Evolutionary conservation across 805 yeast species (phyloP), one percentile per base, ranked within the genome.

Genomic region (Sugiyamaella qingdaonensis): DNA sequence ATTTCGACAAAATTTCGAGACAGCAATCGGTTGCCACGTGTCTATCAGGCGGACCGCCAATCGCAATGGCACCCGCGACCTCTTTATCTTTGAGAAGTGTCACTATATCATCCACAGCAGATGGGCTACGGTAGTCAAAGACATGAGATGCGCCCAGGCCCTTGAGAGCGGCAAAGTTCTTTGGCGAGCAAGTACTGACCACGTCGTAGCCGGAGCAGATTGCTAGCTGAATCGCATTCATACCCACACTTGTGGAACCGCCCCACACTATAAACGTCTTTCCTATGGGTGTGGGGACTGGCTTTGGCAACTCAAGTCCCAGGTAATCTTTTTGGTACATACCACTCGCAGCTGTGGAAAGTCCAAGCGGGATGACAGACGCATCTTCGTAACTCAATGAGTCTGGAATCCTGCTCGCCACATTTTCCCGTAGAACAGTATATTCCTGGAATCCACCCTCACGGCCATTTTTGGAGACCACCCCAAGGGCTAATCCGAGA

Each of bases 181-280:
- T 76, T 51, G 69, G 64, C 2, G 83, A 77, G 11, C 85, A 82
- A 41, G 78, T 75, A 2, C 76, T 76, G 46, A 77, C 64, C 47
- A 79, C 75, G 42, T 73, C 73, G 59, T 64, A 73, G 18, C 78
- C 79, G 21, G 78, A 54, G 34, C 71, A 62, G 59, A 78, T 78
- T n/a, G 85, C 84, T 43, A 82, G 58, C 72, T 86, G 90, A 49
- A 82, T 74, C 8, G 82, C 80, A 24, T 71, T 48, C 48, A 69
- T 72, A 21, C 88, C 89, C 13, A 83, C 75, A 24, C 84, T 76
- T 19, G 86, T 75, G 18, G 87, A 80, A 57, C 85, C 90, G 5
- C 68, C 66, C 51, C 62, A 64, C 11, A 64, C 50, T 1, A 64
- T 53, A 5, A 61, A 56, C 43, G 45, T 49, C 47, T 67, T 53